Conservation (phyloP, 2,329 filamentous ascomycete species). For the Furcasterigmium furcatum region DNA sequence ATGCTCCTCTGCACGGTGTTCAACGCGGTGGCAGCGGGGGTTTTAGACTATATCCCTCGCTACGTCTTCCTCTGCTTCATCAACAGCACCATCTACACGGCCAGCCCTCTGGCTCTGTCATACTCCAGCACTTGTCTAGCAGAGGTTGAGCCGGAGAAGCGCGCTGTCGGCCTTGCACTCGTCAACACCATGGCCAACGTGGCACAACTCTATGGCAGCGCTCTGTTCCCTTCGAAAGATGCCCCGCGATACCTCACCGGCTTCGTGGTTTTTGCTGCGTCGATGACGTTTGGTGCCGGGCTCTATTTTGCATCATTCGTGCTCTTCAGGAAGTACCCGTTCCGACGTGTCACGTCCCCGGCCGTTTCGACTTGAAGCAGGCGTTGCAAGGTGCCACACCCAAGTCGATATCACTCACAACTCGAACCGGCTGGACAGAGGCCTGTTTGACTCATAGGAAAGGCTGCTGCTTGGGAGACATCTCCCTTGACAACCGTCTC, state of each 20-base stretch:
- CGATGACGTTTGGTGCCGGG: neutral
- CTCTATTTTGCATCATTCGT: neutral
- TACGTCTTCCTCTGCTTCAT: neutral
- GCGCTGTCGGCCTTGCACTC: neutral
- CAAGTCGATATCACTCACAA: no score
- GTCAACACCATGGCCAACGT: neutral
- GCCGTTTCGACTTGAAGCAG: no score
- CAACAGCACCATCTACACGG: neutral
- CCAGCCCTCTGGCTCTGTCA: neutral
- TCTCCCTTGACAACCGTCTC: no score
- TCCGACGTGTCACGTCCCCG: neutral
- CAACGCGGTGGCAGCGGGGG: no score
- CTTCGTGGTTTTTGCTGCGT: neutral
- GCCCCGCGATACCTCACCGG: constrained; percentile 51
- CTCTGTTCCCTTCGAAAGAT: constrained; percentile 53
- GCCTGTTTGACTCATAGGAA: no score
- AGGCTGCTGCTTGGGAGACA: no score
- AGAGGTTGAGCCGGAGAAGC: neutral
- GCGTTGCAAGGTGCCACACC: no score
- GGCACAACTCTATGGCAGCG: neutral
- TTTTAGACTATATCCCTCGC: neutral
- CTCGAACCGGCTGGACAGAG: no score
- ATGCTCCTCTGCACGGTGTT: no score
- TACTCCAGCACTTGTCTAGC: neutral
- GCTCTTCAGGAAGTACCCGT: neutral